These are phyloP conservation scores for Tetrahymena borealis DNA, from an alignment of 73 alveolate species.

Conservation along the genomic window DNA sequence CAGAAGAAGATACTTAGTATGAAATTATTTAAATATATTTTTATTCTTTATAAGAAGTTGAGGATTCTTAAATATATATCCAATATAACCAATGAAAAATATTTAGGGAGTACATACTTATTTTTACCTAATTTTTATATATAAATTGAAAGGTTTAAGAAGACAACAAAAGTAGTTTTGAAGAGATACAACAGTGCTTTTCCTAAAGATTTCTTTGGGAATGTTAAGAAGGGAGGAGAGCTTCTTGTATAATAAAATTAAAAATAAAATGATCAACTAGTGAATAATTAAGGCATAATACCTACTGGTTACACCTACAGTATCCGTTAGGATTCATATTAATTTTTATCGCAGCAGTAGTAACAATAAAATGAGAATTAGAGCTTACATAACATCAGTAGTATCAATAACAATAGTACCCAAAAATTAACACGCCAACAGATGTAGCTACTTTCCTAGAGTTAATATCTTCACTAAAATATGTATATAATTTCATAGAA, in stretches of 20 bases:
- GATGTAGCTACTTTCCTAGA: background rate
- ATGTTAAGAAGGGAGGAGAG: background rate
- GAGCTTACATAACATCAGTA: background rate
- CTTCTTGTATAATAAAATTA: background rate
- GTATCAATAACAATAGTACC: too few species aligned
- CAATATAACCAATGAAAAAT: too few species aligned
- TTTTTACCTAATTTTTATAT: background rate
- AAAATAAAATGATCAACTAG: background rate
- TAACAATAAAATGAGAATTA: background rate
- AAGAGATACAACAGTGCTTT: background rate
- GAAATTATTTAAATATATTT: background rate
- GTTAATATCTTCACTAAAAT: background rate
- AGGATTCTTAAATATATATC: too few species aligned
- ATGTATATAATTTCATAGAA: background rate
- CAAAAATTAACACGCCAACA: background rate
- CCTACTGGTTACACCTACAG: background rate
- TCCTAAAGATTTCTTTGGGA: background rate
- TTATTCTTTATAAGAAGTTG: background rate
- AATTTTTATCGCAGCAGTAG: background rate
- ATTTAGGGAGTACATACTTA: background rate
- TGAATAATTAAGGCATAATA: background rate
- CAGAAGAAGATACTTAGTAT: background rate
- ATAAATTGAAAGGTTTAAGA: background rate
- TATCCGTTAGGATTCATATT: background rate
- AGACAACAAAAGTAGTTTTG: background rate